Base-by-base conservation (phyloP, 1,139 yeast genomes). In the Kurtzmaniella natalensis region DNA sequence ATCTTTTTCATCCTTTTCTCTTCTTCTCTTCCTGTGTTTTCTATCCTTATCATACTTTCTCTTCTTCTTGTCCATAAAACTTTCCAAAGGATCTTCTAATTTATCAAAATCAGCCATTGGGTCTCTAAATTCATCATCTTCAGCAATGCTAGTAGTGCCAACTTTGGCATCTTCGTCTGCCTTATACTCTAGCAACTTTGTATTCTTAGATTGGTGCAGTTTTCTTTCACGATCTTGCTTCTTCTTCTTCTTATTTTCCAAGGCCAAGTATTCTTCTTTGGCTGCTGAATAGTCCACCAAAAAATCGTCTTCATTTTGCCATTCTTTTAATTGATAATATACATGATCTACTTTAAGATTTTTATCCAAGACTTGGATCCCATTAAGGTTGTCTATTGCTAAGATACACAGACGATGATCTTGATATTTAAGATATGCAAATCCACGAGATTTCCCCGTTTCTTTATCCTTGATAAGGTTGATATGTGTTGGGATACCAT, bases 331-430 rank as follows among this genome's bases (percentile, higher is more conserved):
- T 40, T 70, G 69, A 52, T 75, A 87, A 44, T 76, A 70, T 10
- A 83, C 76, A 61, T 88, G 96, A 50, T 88, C 95, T 3, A 88
- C 94, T 37, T 75, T 64, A 8, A 88, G 48, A 15, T 40, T 55
- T 36, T 78, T 62, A 15, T 81, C 92, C 36, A 74, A 69, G 0
- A 88, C 51, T 35, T 65, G 70, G 3, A 76, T 63, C 1, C 96
- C 95, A 52, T 85, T 84, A 43, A 89, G 64, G 51, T 92, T 92
- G 58, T 92, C 98, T 3, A 92, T 81, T 0, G 97, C 96, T 32
- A 92, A 61, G 0, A 86, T 73, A 24, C 95, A 79, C 4, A 95
- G 83, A 36, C 85, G 64, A 55, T 79, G 86, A 47, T 86, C 88
- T 45, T 81, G 89, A 50, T 85, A 92, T 54, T 87, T 84, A 43